phyloP scores from a whole-genome alignment of 805 yeast genomes.

The Candida jianshihensis region DNA sequence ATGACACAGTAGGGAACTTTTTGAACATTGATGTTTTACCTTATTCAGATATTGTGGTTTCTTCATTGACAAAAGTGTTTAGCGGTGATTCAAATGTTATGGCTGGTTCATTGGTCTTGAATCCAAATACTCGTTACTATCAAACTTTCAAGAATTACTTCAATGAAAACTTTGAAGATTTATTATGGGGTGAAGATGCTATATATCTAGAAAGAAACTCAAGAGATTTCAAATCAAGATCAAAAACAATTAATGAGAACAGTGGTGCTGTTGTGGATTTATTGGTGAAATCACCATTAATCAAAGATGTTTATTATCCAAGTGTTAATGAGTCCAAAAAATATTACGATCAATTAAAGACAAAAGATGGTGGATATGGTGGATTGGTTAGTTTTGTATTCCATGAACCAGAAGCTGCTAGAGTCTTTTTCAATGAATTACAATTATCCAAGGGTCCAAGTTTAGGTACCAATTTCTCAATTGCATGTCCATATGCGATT shows the following conservation, averaged over 20 bases:
- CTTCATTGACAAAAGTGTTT: constrained; percentile 86
- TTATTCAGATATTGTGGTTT: constrained; percentile 78
- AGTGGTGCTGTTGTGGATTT: constrained; percentile 49
- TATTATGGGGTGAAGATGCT: constrained; percentile 92
- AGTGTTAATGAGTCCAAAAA: constrained; percentile 40
- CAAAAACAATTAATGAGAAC: constrained; percentile 43
- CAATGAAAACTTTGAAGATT: constrained; percentile 56
- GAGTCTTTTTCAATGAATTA: constrained; percentile 64
- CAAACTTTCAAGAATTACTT: constrained; percentile 41
- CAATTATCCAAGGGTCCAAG: constrained; percentile 82
- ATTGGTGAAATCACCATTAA: constrained; percentile 38
- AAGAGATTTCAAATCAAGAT: constrained; percentile 73
- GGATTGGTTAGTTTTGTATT: constrained; percentile 76
- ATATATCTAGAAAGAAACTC: constrained; percentile 88
- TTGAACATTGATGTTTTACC: constrained; percentile 76
- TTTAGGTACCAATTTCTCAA: constrained; percentile 81
- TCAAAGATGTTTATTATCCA: constrained; percentile 71
- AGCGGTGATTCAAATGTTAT: constrained; percentile 93
- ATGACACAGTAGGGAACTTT: constrained; percentile 92
- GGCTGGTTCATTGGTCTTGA: constrained; percentile 85
- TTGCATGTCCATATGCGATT: constrained; percentile 85
- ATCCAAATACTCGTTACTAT: constrained; percentile 54
- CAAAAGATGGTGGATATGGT: constrained; percentile 79
- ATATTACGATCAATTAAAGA: constrained; percentile 67
- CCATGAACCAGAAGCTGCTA: constrained; percentile 55